Evolutionary conservation across 75 land plant genomes (phyloP), one percentile per base, ranked within the genome.

Genomic region (Picea sitchensis): DNA sequence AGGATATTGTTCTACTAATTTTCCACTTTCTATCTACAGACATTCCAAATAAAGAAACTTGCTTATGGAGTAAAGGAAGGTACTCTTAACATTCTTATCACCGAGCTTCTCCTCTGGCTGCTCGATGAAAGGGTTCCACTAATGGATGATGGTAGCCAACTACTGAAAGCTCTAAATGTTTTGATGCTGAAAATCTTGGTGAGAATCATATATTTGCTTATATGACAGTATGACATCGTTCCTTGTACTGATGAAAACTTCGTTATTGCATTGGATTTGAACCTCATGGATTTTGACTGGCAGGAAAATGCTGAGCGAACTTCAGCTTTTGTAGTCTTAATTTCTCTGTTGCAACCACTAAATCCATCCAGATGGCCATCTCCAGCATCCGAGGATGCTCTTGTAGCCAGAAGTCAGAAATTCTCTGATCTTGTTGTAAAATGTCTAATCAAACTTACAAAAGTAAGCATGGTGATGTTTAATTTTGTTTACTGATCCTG

Each of bases 231-330:
- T 71, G 32, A 56, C 77, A 44, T 80, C 30, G 57, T 59, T 23
- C 20, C 31, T 78, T 58, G 4, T 63, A 7, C 21, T 44, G 23
- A 38, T 71, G 74, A 71, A 71, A 71, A 13, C 54, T 41, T 0
- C 13, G 56, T 51, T 8, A 9, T 51, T 51, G 56, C 56, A 8
- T 51, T 51, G 56, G 56, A 51, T 51, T 47, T n/a, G n/a, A 44
- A 71, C 34, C n/a, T 38, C 44, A 3, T 44, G 51, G 51, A 71
- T 44, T 23, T 17, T 30, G 26, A 26, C 59, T 85, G 59, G 20
- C 99, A 97, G 99, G 99, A 98, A 79, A 98, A 98, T 86, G 99
- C 98, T 17, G 98, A 95, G 23, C 92, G 99, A 34, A 98, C 99
- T 15, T 90, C 98, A 58, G 97, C 99, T 54, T 98, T 98, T 87